Evolutionary conservation across 2,329 filamentous ascomycete species (phyloP).

Genomic region (Verticillium nubilum): DNA sequence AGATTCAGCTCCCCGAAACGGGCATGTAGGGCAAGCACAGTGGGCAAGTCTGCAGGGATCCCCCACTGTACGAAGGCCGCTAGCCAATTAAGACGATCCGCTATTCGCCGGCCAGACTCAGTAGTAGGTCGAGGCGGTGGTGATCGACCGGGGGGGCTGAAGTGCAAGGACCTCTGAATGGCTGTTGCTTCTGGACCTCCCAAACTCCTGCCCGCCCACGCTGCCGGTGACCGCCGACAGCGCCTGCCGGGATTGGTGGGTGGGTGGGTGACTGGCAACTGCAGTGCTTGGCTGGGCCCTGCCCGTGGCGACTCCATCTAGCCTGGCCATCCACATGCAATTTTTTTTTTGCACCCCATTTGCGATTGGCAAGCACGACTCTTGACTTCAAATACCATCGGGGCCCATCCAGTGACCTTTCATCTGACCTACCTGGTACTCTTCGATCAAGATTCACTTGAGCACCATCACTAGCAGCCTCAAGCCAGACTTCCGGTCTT

Average conservation of each 20-base stretch:
- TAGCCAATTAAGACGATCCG: neutral
- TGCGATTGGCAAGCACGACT: neutral
- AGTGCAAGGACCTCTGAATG: neutral
- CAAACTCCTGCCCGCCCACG: neutral
- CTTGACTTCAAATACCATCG: neutral
- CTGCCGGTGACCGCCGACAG: neutral
- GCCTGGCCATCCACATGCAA: conserved; percentile 1
- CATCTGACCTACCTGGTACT: neutral
- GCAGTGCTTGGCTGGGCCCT: neutral
- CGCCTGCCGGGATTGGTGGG: neutral
- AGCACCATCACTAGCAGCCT: neutral
- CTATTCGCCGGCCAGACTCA: neutral
- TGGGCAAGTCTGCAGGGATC: neutral
- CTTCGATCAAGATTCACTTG: neutral
- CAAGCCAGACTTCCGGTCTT: neutral
- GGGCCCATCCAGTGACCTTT: neutral
- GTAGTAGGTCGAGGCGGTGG: neutral
- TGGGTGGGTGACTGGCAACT: neutral
- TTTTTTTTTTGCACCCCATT: neutral
- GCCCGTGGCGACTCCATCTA: neutral
- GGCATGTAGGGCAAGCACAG: neutral
- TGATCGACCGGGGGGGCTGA: neutral
- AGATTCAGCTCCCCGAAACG: neutral
- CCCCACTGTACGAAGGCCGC: neutral
- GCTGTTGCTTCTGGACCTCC: neutral